Evolutionary conservation across 495 filamentous ascomycete species (phyloP), one percentile per base, ranked within the genome.

Genomic region (Trichoderma parareesei): DNA sequence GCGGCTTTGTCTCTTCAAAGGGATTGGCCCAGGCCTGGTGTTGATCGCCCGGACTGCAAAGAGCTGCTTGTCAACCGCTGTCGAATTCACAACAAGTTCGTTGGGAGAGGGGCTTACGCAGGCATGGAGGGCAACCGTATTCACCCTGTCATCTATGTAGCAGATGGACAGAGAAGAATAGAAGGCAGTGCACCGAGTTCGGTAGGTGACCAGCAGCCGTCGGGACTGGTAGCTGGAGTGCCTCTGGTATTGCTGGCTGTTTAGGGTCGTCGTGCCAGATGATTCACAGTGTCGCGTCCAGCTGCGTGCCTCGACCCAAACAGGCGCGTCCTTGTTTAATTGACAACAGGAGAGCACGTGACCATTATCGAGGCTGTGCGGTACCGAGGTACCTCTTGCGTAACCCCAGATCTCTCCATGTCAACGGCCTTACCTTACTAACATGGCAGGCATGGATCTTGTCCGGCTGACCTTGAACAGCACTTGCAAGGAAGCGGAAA

Each of bases 41-140:
- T 78, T 94, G 90, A 73, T 93, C 90, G 68, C 90, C 91, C 68
- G 88, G 85, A 69, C 92, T 95, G 73, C 8, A 35, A 27, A 27
- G 27, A 18, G 9, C 16, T 46, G 60, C 27, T 65, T 70, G 72
- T 80, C 60, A 71, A 69, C 64, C 8, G 44, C 20, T 16, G 13
- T 33, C 38, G 14, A 35, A 38, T 27, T 40, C 20, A n/a, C 38
- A 5, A 38, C 27, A 20, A 7, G 38, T 35, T 20, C 5, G 20
- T n/a, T 16, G 49, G 11, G 38, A 18, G 5, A 62, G 38, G 27
- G 10, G 63, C 69, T 16, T 72, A 74, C 72, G 72, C 69, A 67
- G 72, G 72, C 72, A 74, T 74, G 48, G 65, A 70, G 64, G 37
- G 18, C 38, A 37, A 46, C 41, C 33, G 7, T 10, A 37, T 35